Percentiles rank a stretch among this genome's conserved stretches.
These are phyloP conservation scores for Penicillium pulvis DNA, from an alignment of 495 filamentous ascomycete genomes.

Conservation along the genomic window DNA sequence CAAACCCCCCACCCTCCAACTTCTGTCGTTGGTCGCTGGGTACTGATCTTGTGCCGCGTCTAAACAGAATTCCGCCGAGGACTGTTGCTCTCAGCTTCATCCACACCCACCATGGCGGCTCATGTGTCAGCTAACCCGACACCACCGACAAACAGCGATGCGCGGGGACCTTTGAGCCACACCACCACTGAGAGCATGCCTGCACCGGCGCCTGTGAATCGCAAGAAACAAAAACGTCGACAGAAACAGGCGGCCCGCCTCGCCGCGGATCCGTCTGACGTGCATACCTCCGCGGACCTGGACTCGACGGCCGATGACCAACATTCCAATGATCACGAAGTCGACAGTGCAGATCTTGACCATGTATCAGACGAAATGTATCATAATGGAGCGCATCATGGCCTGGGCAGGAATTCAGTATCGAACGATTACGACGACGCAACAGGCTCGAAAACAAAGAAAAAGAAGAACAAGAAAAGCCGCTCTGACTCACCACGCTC, in stretches of 20 bases:
- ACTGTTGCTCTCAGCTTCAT: conserved; percentile 25
- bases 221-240: conserved; percentile 89
- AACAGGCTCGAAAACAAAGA: conserved; percentile 41
- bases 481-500: conserved; percentile 38
- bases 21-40: background rate
- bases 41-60: conserved; percentile 9
- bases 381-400: conserved; percentile 20
- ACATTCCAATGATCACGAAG: conserved; percentile 35
- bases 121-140: conserved; percentile 34
- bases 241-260: conserved; percentile 74
- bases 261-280: conserved; percentile 53
- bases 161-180: conserved; percentile 31
- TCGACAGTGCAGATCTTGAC: conserved; percentile 26
- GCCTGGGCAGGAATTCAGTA: conserved; percentile 6
- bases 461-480: conserved; percentile 50
- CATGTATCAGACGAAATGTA: conserved; percentile 21
- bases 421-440: conserved; percentile 22
- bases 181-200: conserved; percentile 31
- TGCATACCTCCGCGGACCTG: conserved; percentile 25
- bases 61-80: conserved; percentile 19
- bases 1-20: background rate
- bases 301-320: conserved; percentile 24
- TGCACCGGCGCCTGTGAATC: conserved; percentile 60
- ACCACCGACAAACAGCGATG: conserved; percentile 39
- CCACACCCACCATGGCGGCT: conserved; percentile 36